phyloP scores from a whole-genome alignment of 768 basidiomycete genomes.

The Naganishia vaughanmartiniae region DNA sequence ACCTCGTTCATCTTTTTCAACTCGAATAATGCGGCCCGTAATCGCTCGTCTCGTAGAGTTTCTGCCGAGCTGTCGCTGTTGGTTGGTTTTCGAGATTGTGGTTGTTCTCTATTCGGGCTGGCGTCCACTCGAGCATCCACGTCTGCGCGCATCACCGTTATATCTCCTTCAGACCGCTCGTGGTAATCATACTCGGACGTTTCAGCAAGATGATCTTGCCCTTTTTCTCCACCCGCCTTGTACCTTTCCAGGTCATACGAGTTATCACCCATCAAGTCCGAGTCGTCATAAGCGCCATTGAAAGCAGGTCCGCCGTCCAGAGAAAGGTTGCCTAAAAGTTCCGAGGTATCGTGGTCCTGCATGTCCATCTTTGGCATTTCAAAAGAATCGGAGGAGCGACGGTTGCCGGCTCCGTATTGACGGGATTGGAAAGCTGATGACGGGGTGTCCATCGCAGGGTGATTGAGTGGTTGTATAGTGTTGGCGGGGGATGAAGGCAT shows the following conservation, averaged over 20 bases:
- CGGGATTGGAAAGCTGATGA: not conserved
- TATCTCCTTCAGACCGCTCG: not conserved
- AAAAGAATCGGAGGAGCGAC: constrained; percentile 1
- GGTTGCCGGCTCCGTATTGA: not conserved
- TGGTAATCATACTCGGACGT: not conserved
- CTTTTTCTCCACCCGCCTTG: not conserved
- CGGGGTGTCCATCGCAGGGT: not conserved
- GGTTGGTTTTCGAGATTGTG: not conserved
- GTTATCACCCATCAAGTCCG: constrained; percentile 5
- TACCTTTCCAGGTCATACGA: constrained; percentile 1
- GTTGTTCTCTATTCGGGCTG: not conserved
- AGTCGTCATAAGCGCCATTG: constrained; percentile 13
- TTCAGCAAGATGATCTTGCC: not conserved
- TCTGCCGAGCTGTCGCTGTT: not conserved
- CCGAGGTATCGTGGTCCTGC: constrained; percentile 11
- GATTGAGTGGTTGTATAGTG: not conserved
- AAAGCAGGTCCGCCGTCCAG: not conserved
- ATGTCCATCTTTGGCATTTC: constrained; percentile 17
- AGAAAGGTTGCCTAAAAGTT: constrained; percentile 11
- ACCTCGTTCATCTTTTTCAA: constrained; percentile 51
- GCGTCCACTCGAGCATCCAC: not conserved
- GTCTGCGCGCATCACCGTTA: not conserved
- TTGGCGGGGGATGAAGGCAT: no score
- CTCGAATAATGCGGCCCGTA: constrained; percentile 47
- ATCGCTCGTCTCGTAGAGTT: constrained; percentile 14